A percentile compares a stretch with the other conserved stretches of the same genome.
phyloP scores from a whole-genome alignment of 352 stramenopile genomes.

The Phytophthora quininea region DNA sequence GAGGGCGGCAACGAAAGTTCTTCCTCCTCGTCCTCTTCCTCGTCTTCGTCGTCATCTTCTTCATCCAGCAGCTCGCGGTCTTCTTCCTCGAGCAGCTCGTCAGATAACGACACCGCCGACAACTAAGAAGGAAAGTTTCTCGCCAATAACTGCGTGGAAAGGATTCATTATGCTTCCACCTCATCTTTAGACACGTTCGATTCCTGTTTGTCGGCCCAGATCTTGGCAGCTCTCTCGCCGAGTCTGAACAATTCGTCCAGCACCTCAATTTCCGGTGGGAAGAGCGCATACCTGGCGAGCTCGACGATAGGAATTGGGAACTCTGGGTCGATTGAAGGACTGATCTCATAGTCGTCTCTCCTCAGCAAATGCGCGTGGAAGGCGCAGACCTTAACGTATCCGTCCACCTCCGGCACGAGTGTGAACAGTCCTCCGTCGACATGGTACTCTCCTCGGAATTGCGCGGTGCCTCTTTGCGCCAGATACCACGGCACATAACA shows the following conservation, averaged over 20 bases:
- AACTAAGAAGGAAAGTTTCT: not conserved
- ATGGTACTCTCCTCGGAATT: slow-evolving; percentile 71
- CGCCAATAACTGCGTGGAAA: too few relatives aligned
- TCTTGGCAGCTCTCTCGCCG: slow-evolving; percentile 49
- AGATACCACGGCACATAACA: slow-evolving; percentile 86
- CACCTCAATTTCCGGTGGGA: slow-evolving; percentile 57
- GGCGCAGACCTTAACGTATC: slow-evolving; percentile 73
- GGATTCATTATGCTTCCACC: not conserved
- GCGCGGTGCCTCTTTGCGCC: slow-evolving; percentile 42
- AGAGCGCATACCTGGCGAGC: slow-evolving; percentile 57
- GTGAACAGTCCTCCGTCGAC: slow-evolving; percentile 74
- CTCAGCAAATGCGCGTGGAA: slow-evolving; percentile 65
- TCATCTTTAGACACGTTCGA: not conserved
- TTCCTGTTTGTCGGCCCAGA: slow-evolving; percentile 52
- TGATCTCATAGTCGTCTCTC: slow-evolving; percentile 76
- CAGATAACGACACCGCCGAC: slow-evolving; percentile 36
- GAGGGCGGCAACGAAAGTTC: slow-evolving; percentile 59
- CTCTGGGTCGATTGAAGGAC: slow-evolving; percentile 60
- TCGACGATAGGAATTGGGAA: slow-evolving; percentile 70
- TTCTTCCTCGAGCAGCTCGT: slow-evolving; percentile 60
- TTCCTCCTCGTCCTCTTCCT: slow-evolving; percentile 50
- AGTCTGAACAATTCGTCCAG: slow-evolving; percentile 74
- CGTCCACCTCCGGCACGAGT: slow-evolving; percentile 69
- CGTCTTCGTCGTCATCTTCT: slow-evolving; percentile 48
- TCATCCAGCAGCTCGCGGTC: slow-evolving; percentile 40